Percentiles rank a stretch among this genome's conserved stretches.
Evolutionary conservation across 768 basidiomycete species (phyloP).

Genomic region (Pisolithus microcarpus): DNA sequence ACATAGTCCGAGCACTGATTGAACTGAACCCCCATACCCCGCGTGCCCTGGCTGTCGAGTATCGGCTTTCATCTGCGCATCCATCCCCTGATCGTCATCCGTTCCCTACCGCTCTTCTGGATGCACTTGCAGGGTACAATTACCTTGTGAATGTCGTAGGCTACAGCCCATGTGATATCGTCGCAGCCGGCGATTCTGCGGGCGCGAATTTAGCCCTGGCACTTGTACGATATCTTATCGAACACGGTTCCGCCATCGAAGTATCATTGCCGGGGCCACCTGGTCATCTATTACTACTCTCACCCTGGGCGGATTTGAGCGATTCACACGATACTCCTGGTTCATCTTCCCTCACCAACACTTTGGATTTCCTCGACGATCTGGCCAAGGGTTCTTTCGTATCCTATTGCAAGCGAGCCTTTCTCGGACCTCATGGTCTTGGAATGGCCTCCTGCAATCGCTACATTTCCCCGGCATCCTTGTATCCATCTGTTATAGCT

Average conservation of each 20-base stretch:
- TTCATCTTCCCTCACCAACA: constrained; percentile 33
- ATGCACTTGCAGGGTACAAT: constrained; percentile 66
- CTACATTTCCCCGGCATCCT: constrained; percentile 58
- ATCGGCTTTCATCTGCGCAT: constrained; percentile 51
- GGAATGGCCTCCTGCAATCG: constrained; percentile 39
- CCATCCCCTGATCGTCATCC: constrained; percentile 41
- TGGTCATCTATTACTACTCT: constrained; percentile 44
- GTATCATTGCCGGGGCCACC: constrained; percentile 37
- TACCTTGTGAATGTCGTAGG: constrained; percentile 57
- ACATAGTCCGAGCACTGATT: constrained; percentile 42
- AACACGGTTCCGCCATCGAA: constrained; percentile 30
- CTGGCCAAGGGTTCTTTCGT: constrained; percentile 6
- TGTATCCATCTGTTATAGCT: constrained; percentile 28
- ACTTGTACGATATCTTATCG: constrained; percentile 53
- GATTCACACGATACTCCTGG: constrained; percentile 32
- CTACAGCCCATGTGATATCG: constrained; percentile 52
- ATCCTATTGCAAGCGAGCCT: constrained; percentile 33
- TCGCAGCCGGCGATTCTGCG: constrained; percentile 71
- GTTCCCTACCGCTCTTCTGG: constrained; percentile 71
- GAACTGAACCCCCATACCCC: constrained; percentile 36
- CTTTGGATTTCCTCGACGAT: constrained; percentile 21
- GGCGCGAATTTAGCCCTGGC: constrained; percentile 68
- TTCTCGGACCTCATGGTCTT: constrained; percentile 42
- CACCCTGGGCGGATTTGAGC: constrained; percentile 47
- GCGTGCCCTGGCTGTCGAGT: constrained; percentile 60